A percentile compares a stretch with the other conserved stretches of the same genome.
Evolutionary conservation across 805 yeast species (phyloP).

Genomic region (Naumovozyma dairenensis): DNA sequence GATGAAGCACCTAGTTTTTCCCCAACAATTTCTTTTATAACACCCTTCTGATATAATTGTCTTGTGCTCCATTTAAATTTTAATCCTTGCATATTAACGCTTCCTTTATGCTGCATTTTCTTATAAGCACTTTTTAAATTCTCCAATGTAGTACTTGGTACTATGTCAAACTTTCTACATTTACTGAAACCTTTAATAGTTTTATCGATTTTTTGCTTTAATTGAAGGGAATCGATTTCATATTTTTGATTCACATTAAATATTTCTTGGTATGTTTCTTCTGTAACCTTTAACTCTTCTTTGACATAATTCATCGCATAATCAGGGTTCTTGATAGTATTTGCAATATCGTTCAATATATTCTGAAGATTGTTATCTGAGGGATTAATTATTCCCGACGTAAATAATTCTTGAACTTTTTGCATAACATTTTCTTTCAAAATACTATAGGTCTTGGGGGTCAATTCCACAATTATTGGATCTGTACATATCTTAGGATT

Average conservation of each 20-base stretch:
- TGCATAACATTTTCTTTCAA: constrained; percentile 70
- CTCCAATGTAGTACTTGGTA: constrained; percentile 21
- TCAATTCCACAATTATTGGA: constrained; percentile 37
- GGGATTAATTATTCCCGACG: constrained; percentile 52
- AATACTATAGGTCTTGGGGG: constrained; percentile 51
- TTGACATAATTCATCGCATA: constrained; percentile 39
- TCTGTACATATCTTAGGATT: constrained; percentile 28
- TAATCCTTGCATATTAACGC: constrained; percentile 31
- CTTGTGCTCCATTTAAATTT: constrained; percentile 70
- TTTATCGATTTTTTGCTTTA: constrained; percentile 40
- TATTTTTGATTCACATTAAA: constrained; percentile 38
- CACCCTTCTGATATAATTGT: constrained; percentile 62
- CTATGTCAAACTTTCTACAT: constrained; percentile 22
- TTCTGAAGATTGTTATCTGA: constrained; percentile 61
- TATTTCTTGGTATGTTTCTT: constrained; percentile 36
- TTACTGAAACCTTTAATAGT: constrained; percentile 42
- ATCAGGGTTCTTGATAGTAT: constrained; percentile 56
- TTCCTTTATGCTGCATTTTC: constrained; percentile 27
- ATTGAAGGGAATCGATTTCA: constrained; percentile 32
- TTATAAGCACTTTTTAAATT: constrained; percentile 35
- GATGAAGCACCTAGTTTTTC: constrained; percentile 32
- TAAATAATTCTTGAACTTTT: constrained; percentile 65
- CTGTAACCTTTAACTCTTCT: constrained; percentile 37
- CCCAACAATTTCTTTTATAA: constrained; percentile 53
- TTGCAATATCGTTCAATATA: constrained; percentile 71